Evolutionary conservation across 306 rosid species (phyloP).

Genomic region (Pachyrhizus erosus): DNA sequence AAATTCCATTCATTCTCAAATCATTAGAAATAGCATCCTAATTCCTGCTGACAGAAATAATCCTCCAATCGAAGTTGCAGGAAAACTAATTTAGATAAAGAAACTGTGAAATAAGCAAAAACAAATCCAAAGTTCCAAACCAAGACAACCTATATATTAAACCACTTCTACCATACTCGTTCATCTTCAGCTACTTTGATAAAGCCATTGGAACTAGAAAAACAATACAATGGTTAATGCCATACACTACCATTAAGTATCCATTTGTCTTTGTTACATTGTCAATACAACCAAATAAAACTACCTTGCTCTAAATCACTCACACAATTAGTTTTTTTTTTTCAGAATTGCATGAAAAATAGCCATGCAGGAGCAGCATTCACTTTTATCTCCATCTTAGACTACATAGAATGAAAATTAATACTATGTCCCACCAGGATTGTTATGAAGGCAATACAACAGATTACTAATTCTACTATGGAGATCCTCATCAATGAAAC

Average conservation of each 20-base stretch:
- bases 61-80: neutral
- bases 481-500: constrained; percentile 3
- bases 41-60: neutral
- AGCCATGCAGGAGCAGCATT: constrained; percentile 4
- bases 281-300: neutral
- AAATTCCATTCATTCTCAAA: constrained; percentile 3
- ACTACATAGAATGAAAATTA: neutral
- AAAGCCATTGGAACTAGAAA: neutral
- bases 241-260: neutral
- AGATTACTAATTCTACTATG: constrained; percentile 7
- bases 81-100: neutral
- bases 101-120: constrained; percentile 1
- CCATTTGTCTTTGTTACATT: neutral
- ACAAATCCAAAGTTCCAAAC: neutral
- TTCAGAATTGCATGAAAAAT: constrained; percentile 10
- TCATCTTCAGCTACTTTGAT: neutral
- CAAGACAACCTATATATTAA: neutral
- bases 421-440: neutral
- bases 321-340: neutral
- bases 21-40: neutral
- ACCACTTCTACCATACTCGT: neutral
- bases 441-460: neutral
- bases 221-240: neutral
- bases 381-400: constrained; percentile 27
- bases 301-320: neutral